Evolutionary conservation across 129 eudicot species (phyloP).

Genomic region (Tanacetum coccineum): DNA sequence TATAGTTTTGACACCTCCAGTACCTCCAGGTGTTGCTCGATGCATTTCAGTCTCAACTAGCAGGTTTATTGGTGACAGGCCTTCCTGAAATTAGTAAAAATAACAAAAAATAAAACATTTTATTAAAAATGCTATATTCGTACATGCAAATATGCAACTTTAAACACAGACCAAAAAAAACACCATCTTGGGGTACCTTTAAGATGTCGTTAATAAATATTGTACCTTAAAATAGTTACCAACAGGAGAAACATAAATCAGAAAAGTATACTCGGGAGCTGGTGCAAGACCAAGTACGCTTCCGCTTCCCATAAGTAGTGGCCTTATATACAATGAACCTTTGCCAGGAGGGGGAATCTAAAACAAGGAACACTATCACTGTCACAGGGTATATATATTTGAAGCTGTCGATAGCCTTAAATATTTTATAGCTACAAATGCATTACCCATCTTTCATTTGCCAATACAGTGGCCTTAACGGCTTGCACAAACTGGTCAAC

Average conservation of each 20-base stretch:
- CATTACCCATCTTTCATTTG: slow-evolving; percentile 92
- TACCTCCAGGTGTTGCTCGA: slow-evolving; percentile 96
- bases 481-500: slow-evolving; percentile 94
- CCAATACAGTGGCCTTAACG: slow-evolving; percentile 77
- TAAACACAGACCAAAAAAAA: not conserved
- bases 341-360: slow-evolving; percentile 96
- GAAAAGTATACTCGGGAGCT: slow-evolving; percentile 93
- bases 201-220: too few relatives aligned
- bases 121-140: too few relatives aligned
- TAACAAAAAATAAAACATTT: too few relatives aligned
- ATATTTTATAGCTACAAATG: not conserved
- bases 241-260: slow-evolving; percentile 89
- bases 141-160: not conserved
- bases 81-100: slow-evolving; percentile 65
- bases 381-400: not conserved
- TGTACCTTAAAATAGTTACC: slow-evolving; percentile 95
- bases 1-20: slow-evolving; percentile 91
- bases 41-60: slow-evolving; percentile 83
- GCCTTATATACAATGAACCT: slow-evolving; percentile 88
- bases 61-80: slow-evolving; percentile 85
- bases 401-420: not conserved
- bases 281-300: slow-evolving; percentile 97
- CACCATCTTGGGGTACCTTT: not conserved
- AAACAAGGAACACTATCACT: slow-evolving; percentile 9
- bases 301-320: slow-evolving; percentile 96